Evolutionary conservation across 1,284 basidiomycete species (phyloP), one percentile per base, ranked within the genome.

Genomic region (Puccinia horiana): DNA sequence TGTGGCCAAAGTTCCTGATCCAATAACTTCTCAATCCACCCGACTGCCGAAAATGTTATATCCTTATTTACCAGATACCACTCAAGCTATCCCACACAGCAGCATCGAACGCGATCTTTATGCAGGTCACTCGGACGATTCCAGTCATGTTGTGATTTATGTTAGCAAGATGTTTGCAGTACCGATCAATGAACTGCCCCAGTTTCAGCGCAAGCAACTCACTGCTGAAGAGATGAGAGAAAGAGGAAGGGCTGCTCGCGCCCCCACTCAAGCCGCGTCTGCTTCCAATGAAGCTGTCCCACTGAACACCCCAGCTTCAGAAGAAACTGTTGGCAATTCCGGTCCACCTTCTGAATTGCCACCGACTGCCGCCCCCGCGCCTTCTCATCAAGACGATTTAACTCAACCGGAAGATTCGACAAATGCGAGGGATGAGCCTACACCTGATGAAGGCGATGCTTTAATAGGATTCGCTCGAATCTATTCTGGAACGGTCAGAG

Each of bases 91-190:
- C 54, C 91, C 94, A 1, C 91, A 90, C 84, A 94, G 92, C 86
- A 92, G 92, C 84, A 88, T 97, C 35, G 96, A 99, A 87, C 88
- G 89, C 83, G 92, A 93, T 83, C 88, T 99, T 14, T 98, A 93
- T 88, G 87, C 90, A 0, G 93, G 94, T 79, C 90, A 91, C 83
- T 52, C 90, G n/a, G 88, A 86, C 0, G 85, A 90, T 2, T 89
- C 90, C 4, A 91, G 92, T 0, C 90, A 88, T 79, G 89, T 95
- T n/a, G 91, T 92, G 18, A 94, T 92, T 4, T 97, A 96, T 87
- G 93, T 99, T 78, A 97, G 94, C 89, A 99, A 99, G 87, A 99
- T 99, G 96, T 98, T 99, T 87, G 95, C 95, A 0, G 92, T 98
- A 0, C 88, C 91, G 32, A 88, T 88, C 26, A 91, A 91, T 78